A percentile compares a stretch with the other conserved stretches of the same genome.
These are phyloP conservation scores for Westerdykella ornata DNA, from an alignment of 2,329 filamentous ascomycete species.

Conservation along the genomic window DNA sequence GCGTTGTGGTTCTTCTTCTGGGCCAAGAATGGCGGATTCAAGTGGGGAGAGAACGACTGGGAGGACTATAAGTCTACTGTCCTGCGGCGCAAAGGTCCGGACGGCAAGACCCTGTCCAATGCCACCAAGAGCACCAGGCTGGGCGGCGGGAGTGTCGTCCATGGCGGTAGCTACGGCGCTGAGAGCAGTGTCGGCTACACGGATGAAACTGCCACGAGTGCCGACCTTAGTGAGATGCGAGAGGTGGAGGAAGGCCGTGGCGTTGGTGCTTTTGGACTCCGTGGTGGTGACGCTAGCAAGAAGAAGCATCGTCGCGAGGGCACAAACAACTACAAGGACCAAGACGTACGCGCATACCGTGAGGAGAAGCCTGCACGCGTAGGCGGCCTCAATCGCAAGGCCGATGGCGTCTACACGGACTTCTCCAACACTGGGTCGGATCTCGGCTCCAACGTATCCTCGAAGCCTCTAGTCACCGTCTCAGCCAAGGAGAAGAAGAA, in stretches of 20 bases:
- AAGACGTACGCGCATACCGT: slow-evolving; percentile 73
- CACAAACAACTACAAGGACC: slow-evolving; percentile 47
- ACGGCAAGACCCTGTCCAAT: slow-evolving; percentile 76
- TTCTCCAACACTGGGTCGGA: slow-evolving; percentile 63
- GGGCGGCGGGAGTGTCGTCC: slow-evolving; percentile 76
- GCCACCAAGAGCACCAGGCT: slow-evolving; percentile 76
- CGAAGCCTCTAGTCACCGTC: slow-evolving; percentile 38
- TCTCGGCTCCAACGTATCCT: slow-evolving; percentile 43
- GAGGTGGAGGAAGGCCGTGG: slow-evolving; percentile 39
- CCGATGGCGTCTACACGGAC: slow-evolving; percentile 74
- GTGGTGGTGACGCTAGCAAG: slow-evolving; percentile 40
- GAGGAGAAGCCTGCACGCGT: slow-evolving; percentile 80
- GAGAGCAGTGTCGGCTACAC: slow-evolving; percentile 39
- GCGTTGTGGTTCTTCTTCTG: slow-evolving; percentile 96
- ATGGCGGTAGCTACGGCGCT: slow-evolving; percentile 50
- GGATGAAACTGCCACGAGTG: slow-evolving; percentile 42
- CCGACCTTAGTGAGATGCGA: slow-evolving; percentile 38
- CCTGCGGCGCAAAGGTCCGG: slow-evolving; percentile 76
- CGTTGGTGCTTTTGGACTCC: slow-evolving; percentile 37
- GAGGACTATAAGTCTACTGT: slow-evolving; percentile 98
- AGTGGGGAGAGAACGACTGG: slow-evolving; percentile 82
- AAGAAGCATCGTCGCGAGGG: slow-evolving; percentile 49
- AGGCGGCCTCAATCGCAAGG: slow-evolving; percentile 77
- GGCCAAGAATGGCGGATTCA: slow-evolving; percentile 92
- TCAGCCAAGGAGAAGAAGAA: slow-evolving; percentile 39